Percentiles rank a stretch among this genome's conserved stretches.
Evolutionary conservation across 139 green algal genomes (phyloP).

Genomic region (Picochlorum sp.): DNA sequence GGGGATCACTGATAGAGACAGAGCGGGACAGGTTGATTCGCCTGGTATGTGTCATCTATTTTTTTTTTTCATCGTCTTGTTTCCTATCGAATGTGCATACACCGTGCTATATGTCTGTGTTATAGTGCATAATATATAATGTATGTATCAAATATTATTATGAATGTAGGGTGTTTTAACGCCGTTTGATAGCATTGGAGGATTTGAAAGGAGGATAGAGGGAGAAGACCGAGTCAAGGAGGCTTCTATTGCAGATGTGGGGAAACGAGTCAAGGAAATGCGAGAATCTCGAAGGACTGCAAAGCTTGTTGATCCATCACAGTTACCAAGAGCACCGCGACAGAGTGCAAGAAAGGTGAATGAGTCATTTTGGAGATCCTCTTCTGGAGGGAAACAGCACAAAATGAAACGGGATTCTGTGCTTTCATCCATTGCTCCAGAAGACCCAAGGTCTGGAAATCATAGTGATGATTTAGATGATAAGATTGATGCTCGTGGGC

Average conservation of each 20-base stretch:
- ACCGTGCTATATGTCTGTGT: too few species aligned
- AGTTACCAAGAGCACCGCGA: slow-evolving; percentile 36
- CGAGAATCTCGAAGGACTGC: slow-evolving; percentile 17
- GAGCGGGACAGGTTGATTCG: slow-evolving; percentile 77
- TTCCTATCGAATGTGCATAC: too few species aligned
- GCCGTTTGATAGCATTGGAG: slow-evolving; percentile 71
- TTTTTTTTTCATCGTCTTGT: too few species aligned
- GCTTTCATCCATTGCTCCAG: too few species aligned
- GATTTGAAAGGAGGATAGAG: slow-evolving; percentile 60
- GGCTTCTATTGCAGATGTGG: slow-evolving; percentile 34
- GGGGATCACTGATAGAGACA: slow-evolving; percentile 58
- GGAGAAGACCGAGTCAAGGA: neutral
- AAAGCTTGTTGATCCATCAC: slow-evolving; percentile 36
- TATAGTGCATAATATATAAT: too few species aligned
- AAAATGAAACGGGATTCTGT: too few species aligned
- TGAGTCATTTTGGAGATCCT: slow-evolving; percentile 36
- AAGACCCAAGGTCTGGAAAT: too few species aligned
- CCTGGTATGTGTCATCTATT: slow-evolving; percentile 18
- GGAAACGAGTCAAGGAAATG: slow-evolving; percentile 22
- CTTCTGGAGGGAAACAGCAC: neutral
- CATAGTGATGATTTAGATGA: slow-evolving; percentile 3
- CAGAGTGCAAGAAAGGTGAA: slow-evolving; percentile 28
- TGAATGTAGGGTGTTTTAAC: slow-evolving; percentile 63
- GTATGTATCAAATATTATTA: too few species aligned
- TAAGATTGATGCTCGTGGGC: slow-evolving; percentile 30